These are phyloP conservation scores for Hemisphaericaspora xylanilytica DNA, from an alignment of 1,139 yeast genomes.

Conservation along the genomic window DNA sequence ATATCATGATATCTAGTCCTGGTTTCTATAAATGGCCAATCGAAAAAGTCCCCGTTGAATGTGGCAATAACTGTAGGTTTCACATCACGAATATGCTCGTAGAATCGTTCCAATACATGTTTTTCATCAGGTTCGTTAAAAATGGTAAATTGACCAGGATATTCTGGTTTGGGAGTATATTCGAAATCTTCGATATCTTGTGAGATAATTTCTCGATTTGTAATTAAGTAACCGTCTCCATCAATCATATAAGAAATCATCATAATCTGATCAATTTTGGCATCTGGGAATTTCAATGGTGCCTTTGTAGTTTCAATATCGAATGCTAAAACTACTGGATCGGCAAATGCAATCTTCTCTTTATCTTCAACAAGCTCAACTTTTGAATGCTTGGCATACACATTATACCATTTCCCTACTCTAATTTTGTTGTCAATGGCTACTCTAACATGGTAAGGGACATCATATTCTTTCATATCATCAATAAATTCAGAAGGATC, in stretches of 20 bases:
- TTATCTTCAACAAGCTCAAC: constrained; percentile 58
- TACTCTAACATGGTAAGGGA: constrained; percentile 94
- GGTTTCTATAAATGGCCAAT: constrained; percentile 97
- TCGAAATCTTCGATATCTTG: constrained; percentile 96
- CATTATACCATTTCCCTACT: constrained; percentile 95
- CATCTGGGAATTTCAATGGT: constrained; percentile 93
- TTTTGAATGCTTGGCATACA: constrained; percentile 59
- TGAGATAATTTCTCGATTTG: constrained; percentile 90
- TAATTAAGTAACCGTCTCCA: constrained; percentile 91
- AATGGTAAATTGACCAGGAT: constrained; percentile 84
- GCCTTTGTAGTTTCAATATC: constrained; percentile 98
- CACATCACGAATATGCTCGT: constrained; percentile 84
- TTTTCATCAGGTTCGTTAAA: constrained; percentile 89
- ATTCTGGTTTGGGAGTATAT: constrained; percentile 96
- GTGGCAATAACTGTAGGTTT: constrained; percentile 96
- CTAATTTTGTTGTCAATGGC: constrained; percentile 83
- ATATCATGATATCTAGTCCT: constrained; percentile 81
- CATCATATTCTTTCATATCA: constrained; percentile 91
- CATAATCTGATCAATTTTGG: constrained; percentile 92
- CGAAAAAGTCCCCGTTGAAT: constrained; percentile 97
- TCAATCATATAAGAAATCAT: constrained; percentile 99
- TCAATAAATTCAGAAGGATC: constrained; percentile 68
- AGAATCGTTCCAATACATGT: constrained; percentile 70
- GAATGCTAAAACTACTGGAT: constrained; percentile 93
- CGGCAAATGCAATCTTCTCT: constrained; percentile 89